Conservation (phyloP, 2,329 filamentous ascomycete species). For the Sarocladiaceae sp. region DNA sequence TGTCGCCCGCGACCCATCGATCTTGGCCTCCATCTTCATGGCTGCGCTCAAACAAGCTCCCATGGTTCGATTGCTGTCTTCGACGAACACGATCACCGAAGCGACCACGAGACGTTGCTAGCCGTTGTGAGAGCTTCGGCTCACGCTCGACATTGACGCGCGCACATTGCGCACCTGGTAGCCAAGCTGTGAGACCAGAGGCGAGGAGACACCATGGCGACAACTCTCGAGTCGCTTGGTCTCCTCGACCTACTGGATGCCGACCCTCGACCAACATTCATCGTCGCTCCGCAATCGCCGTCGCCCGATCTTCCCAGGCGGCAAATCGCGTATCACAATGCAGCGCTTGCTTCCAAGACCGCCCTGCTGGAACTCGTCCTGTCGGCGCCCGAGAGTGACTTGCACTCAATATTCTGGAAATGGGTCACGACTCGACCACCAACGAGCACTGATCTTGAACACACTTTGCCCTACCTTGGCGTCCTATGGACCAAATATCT, state of each 20-base stretch:
- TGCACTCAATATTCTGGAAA: slow-evolving; percentile 32
- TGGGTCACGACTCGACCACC: slow-evolving; percentile 28
- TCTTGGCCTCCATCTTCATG: neutral
- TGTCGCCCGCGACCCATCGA: neutral
- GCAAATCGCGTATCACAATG: slow-evolving; percentile 32
- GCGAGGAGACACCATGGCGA: slow-evolving; percentile 8
- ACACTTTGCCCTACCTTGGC: slow-evolving; percentile 26
- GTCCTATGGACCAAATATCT: slow-evolving; percentile 33
- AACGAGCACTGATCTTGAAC: slow-evolving; percentile 12
- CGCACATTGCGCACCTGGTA: neutral
- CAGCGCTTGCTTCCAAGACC: slow-evolving; percentile 25
- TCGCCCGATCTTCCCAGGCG: neutral
- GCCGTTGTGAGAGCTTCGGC: slow-evolving; percentile 5
- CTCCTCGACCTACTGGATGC: slow-evolving; percentile 35
- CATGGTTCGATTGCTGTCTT: neutral
- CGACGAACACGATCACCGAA: no score
- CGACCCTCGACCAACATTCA: slow-evolving; percentile 38
- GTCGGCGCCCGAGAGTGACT: slow-evolving; percentile 23
- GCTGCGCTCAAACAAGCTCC: neutral
- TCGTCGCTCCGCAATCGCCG: slow-evolving; percentile 21
- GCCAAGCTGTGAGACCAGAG: neutral
- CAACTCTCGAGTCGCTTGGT: slow-evolving; percentile 19
- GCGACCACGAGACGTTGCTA: no score
- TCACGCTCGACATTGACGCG: neutral
- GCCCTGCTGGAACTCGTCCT: slow-evolving; percentile 27